phyloP scores from a whole-genome alignment of 2,329 filamentous ascomycete species.

The Aspergillus sojae region DNA sequence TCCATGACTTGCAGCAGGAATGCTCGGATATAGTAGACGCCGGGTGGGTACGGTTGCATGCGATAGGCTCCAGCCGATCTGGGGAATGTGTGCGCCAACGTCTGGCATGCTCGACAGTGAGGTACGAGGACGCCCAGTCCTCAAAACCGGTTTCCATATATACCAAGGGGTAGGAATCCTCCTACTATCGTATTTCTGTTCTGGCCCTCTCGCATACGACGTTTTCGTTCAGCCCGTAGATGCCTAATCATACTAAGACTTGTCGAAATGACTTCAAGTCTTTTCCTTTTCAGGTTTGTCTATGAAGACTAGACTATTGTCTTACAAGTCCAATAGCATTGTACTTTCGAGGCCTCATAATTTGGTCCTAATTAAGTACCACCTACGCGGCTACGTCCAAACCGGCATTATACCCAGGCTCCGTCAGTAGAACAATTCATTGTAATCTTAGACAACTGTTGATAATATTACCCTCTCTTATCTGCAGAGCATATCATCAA shows the following conservation, averaged over 20 bases:
- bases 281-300: neutral
- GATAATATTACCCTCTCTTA: too few species aligned
- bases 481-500: too few species aligned
- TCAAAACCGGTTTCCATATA: neutral
- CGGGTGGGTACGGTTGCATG: neutral
- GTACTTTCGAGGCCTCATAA: too few species aligned
- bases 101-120: neutral
- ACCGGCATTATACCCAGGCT: too few species aligned
- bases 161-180: neutral
- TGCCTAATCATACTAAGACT: too few species aligned
- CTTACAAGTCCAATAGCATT: too few species aligned
- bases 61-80: neutral
- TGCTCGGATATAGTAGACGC: neutral
- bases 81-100: neutral
- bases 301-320: neutral
- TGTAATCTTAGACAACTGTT: too few species aligned
- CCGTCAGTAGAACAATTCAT: too few species aligned
- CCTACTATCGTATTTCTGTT: neutral
- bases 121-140: constrained; percentile 4
- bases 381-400: too few species aligned
- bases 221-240: neutral
- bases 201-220: neutral
- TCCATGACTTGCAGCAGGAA: neutral
- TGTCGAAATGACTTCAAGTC: too few species aligned
- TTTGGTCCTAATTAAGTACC: too few species aligned